Percentiles rank a stretch among this genome's conserved stretches.
Evolutionary conservation across 2,329 filamentous ascomycete species (phyloP).

Genomic region (Malbranchea cinnamomea): DNA sequence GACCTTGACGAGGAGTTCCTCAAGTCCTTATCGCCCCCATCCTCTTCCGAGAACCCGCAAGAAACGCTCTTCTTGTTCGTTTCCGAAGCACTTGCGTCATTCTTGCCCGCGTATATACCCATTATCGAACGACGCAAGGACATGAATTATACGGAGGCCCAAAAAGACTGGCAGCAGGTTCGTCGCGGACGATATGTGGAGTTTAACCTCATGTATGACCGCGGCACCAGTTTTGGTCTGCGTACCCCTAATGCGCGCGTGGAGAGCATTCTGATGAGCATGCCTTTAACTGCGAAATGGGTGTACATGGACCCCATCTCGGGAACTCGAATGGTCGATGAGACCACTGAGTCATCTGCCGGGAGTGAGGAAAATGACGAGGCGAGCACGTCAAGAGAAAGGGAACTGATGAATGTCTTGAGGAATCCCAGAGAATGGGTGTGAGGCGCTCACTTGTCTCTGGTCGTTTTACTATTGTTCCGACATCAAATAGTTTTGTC

Average conservation of each 20-base stretch:
- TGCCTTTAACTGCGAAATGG: slow-evolving; percentile 87
- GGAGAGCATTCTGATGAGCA: slow-evolving; percentile 94
- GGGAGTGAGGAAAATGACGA: slow-evolving; percentile 21
- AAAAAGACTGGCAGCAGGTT: slow-evolving; percentile 96
- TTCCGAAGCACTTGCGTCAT: slow-evolving; percentile 69
- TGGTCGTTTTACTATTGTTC: slow-evolving; percentile 6
- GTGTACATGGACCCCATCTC: slow-evolving; percentile 69
- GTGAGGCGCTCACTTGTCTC: slow-evolving; percentile 15
- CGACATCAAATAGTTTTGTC: neutral
- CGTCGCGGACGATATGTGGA: slow-evolving; percentile 91
- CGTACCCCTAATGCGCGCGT: slow-evolving; percentile 83
- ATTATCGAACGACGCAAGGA: slow-evolving; percentile 81
- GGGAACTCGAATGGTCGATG: slow-evolving; percentile 34
- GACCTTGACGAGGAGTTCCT: slow-evolving; percentile 58
- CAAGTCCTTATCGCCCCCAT: slow-evolving; percentile 17
- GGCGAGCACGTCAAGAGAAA: slow-evolving; percentile 50
- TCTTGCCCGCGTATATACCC: slow-evolving; percentile 79
- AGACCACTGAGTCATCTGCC: slow-evolving; percentile 36
- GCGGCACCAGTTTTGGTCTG: slow-evolving; percentile 84
- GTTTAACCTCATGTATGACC: slow-evolving; percentile 95
- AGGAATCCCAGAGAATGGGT: slow-evolving; percentile 49
- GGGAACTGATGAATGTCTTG: slow-evolving; percentile 59
- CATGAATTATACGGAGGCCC: slow-evolving; percentile 70
- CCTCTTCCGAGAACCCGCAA: slow-evolving; percentile 57
- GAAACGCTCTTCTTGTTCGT: slow-evolving; percentile 85